Evolutionary conservation across 768 basidiomycete species (phyloP).

Genomic region (Rhodosporidiobolus sp.): DNA sequence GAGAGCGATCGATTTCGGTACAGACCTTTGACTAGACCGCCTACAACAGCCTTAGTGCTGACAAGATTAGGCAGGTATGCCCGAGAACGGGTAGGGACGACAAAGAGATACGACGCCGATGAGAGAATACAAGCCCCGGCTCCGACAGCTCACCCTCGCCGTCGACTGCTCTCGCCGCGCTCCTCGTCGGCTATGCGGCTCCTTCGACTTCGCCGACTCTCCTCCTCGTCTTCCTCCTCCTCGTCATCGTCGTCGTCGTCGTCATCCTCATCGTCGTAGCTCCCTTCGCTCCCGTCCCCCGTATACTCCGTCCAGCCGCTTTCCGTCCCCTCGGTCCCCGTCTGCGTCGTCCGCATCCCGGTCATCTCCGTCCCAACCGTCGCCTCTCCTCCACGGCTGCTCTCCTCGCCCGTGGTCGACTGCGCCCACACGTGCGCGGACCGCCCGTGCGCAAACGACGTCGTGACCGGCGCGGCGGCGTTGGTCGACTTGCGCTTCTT

Average conservation of each 20-base stretch:
- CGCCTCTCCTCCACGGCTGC: neutral
- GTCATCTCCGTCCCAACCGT: neutral
- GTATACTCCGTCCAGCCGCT: conserved; percentile 16
- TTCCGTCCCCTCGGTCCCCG: conserved; percentile 10
- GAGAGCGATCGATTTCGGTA: no score
- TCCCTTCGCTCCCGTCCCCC: neutral
- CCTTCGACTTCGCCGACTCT: neutral
- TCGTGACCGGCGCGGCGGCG: conserved; percentile 4
- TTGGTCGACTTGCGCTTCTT: neutral
- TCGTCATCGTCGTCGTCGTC: neutral
- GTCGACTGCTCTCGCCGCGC: neutral
- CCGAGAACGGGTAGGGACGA: no score
- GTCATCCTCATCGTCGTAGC: neutral
- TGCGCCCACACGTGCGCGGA: conserved; percentile 34
- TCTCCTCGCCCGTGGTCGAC: neutral
- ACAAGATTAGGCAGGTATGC: no score
- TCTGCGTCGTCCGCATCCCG: neutral
- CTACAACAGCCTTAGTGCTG: no score
- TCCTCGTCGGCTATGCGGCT: neutral
- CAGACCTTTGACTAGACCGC: no score
- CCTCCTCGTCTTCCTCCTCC: neutral
- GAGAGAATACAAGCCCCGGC: no score
- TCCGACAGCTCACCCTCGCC: no score
- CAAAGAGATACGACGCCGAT: no score
- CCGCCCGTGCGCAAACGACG: conserved; percentile 18